Evolutionary conservation across 73 alveolate species (phyloP), one percentile per base, ranked within the genome.

Genomic region (Paramecium sexaurelia): DNA sequence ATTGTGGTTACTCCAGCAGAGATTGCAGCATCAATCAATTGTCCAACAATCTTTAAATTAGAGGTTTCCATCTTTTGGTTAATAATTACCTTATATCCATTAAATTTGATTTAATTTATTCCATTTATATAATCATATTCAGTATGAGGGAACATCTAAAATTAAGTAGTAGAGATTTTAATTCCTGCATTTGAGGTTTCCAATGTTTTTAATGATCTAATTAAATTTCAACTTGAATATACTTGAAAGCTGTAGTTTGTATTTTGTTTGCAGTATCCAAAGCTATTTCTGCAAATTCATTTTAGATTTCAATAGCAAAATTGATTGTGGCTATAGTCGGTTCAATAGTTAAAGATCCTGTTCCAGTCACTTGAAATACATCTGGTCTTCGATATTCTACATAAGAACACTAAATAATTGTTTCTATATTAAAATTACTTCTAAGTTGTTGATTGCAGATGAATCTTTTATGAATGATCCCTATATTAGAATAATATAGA

Each of bases 1-100:
- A 78, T 39, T 2, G 32, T 15, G 19, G 90, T 78, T 3, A 78
- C 90, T 39, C 90, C 90, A 3, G 90, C 68, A 8, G 39, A 17
- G 43, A 78, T 39, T 10, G 90, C 90, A 37, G 71, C 68, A 24
- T 78, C 90, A 26, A 78, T 78, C 35, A 78, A 41, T 45, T 33
- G 1, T 40, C 90, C 90, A 22, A 78, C 55, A 2, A 78, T 78
- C 11, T 78, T 24, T 27, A 78, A 45, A 43, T 78, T 78, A 24
- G 45, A 32, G n/a, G 90, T 78, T 39, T 39, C 73, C 32, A 78
- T 17, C 10, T 39, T 17, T 78, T 29, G 35, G 9, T 3, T 15
- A 40, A 29, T 78, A 20, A 20, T 37, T 22, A 78, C 73, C 22
- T 45, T 39, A 78, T 39, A 78, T 22, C 90, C 90, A 6, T 37